Evolutionary conservation across 345 rosid genomes (phyloP).

Genomic region (Rubroshorea leprosula): DNA sequence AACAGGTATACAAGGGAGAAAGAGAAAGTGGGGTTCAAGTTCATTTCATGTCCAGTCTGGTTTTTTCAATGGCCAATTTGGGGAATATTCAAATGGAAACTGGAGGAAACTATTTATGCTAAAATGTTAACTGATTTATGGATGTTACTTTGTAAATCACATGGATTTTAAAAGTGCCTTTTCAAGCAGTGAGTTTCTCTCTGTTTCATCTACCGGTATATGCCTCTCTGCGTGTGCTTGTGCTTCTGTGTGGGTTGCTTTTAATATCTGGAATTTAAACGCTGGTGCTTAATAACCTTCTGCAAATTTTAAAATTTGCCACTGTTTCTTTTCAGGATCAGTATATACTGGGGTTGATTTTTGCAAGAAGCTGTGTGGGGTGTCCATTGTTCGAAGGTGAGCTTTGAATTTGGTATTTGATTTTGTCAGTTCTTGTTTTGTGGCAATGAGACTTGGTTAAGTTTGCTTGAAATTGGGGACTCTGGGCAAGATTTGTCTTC

Average conservation of each 20-base stretch:
- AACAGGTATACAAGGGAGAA: conserved; percentile 52
- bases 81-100: background rate
- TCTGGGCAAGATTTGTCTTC: background rate
- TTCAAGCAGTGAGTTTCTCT: background rate
- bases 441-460: background rate
- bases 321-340: conserved; percentile 48
- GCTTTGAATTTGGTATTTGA: conserved; percentile 35
- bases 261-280: background rate
- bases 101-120: background rate
- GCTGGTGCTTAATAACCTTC: background rate
- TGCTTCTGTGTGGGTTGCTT: background rate
- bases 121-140: background rate
- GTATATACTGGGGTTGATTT: conserved; percentile 92
- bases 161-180: background rate
- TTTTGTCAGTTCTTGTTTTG: conserved; percentile 20
- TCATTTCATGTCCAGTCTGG: background rate
- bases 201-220: background rate
- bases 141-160: background rate
- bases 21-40: conserved; percentile 12
- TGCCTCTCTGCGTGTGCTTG: background rate
- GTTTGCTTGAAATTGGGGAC: conserved; percentile 4
- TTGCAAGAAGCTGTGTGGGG: conserved; percentile 98
- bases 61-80: background rate
- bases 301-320: background rate
- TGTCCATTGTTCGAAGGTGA: conserved; percentile 94